Conservation (phyloP, 768 basidiomycete species). For the Chiua virens region DNA sequence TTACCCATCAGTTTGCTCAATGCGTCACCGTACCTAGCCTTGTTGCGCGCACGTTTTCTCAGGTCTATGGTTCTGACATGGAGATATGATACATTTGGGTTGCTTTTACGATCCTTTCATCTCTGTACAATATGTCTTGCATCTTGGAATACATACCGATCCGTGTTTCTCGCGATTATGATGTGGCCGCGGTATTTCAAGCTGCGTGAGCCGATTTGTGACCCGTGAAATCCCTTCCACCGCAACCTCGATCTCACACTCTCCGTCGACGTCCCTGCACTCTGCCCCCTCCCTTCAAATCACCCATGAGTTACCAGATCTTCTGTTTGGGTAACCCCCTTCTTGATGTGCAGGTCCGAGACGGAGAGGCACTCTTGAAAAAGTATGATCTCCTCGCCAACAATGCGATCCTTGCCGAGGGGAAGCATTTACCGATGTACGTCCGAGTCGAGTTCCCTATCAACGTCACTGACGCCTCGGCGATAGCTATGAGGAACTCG, state of each 20-base stretch:
- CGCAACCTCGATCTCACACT: constrained; percentile 4
- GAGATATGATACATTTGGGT: constrained; percentile 1
- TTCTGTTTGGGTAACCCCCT: constrained; percentile 96
- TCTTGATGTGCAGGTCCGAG: constrained; percentile 91
- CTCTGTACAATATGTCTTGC: background rate
- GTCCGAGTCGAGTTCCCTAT: background rate
- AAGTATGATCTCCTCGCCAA: constrained; percentile 93
- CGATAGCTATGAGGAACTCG: constrained; percentile 84
- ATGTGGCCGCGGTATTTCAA: background rate
- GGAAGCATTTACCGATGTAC: constrained; percentile 85
- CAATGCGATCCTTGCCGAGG: constrained; percentile 93
- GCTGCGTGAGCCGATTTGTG: background rate
- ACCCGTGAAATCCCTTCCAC: constrained; percentile 4
- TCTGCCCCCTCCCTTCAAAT: constrained; percentile 1
- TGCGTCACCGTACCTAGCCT: constrained; percentile 19
- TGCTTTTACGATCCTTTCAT: background rate
- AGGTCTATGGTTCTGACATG: background rate
- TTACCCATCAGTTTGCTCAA: constrained; percentile 26
- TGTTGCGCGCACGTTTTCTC: constrained; percentile 22
- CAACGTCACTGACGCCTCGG: background rate
- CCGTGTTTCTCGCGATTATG: background rate
- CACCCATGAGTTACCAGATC: constrained; percentile 58
- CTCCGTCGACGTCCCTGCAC: constrained; percentile 15
- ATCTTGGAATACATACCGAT: background rate
- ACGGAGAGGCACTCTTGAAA: constrained; percentile 79